Conservation (phyloP, 768 basidiomycete species). For the Termitomyces sp. region DNA sequence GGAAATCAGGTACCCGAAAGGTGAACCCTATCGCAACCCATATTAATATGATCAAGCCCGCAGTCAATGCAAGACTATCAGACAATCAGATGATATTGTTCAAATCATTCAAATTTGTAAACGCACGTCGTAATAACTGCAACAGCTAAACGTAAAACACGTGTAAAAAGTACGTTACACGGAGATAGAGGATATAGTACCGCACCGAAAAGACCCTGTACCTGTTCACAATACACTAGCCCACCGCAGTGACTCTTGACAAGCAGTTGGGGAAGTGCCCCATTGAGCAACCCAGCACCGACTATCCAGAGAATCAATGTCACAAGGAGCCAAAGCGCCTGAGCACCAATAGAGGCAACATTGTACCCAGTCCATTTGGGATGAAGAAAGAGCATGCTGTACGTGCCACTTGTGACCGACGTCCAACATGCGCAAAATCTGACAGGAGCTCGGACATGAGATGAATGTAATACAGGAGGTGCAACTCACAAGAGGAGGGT, state of each 20-base stretch:
- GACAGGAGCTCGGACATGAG: neutral
- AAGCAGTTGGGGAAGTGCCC: conserved; percentile 43
- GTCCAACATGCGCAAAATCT: conserved; percentile 67
- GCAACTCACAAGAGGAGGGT: conserved; percentile 45
- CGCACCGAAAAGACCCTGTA: conserved; percentile 53
- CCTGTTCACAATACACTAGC: conserved; percentile 53
- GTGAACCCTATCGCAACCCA: conserved; percentile 55
- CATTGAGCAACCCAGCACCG: conserved; percentile 49
- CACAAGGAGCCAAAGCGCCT: conserved; percentile 53
- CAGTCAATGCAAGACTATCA: conserved; percentile 41
- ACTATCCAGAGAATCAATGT: conserved; percentile 64
- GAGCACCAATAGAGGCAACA: conserved; percentile 54
- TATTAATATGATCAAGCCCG: conserved; percentile 40
- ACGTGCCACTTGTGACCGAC: conserved; percentile 44
- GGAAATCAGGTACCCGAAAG: neutral
- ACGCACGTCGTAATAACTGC: conserved; percentile 50
- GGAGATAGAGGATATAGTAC: neutral
- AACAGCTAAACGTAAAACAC: conserved; percentile 27
- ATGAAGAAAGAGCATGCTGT: conserved; percentile 58
- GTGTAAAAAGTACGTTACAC: neutral
- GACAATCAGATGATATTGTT: conserved; percentile 4
- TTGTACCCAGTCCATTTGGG: conserved; percentile 52
- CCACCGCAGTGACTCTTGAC: conserved; percentile 35
- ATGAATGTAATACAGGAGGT: neutral
- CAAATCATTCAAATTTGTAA: neutral